Evolutionary conservation across 106 monocot genomes (phyloP).

Genomic region (Allium cepa): DNA sequence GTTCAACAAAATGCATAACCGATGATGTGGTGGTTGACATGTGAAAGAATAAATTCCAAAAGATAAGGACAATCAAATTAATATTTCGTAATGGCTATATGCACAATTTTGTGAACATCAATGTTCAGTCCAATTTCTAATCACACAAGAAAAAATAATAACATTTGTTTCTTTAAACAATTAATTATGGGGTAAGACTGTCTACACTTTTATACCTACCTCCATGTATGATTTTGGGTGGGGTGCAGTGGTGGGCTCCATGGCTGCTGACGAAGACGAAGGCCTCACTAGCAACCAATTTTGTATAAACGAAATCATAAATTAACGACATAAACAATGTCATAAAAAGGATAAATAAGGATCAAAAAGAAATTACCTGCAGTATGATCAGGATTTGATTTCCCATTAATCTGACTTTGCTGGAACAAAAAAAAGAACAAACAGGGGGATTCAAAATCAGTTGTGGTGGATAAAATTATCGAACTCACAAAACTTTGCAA

Average conservation of each 20-base stretch:
- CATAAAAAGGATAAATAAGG: neutral
- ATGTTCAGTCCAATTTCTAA: too few species aligned
- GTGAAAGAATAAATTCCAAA: too few species aligned
- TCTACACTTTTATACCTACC: constrained; percentile 12
- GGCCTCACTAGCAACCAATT: constrained; percentile 33
- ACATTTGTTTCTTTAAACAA: too few species aligned
- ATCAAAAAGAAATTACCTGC: constrained; percentile 20
- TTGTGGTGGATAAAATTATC: too few species aligned
- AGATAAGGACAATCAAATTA: too few species aligned
- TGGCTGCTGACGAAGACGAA: constrained; percentile 34
- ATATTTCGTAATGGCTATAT: too few species aligned
- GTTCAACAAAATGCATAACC: too few species aligned
- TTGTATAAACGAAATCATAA: neutral
- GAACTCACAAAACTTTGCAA: too few species aligned
- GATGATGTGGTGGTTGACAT: too few species aligned
- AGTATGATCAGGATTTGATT: constrained; percentile 21
- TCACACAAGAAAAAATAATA: too few species aligned
- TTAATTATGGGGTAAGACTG: too few species aligned
- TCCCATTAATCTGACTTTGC: constrained; percentile 46
- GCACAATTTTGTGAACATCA: too few species aligned
- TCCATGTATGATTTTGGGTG: constrained; percentile 61
- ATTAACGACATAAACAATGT: constrained; percentile 1
- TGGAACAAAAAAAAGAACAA: constrained; percentile 8
- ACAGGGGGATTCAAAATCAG: neutral
- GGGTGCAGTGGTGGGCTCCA: constrained; percentile 27